Base-by-base conservation (phyloP, 2,329 filamentous ascomycete species). In the Aspergillus brunneoviolaceus region DNA sequence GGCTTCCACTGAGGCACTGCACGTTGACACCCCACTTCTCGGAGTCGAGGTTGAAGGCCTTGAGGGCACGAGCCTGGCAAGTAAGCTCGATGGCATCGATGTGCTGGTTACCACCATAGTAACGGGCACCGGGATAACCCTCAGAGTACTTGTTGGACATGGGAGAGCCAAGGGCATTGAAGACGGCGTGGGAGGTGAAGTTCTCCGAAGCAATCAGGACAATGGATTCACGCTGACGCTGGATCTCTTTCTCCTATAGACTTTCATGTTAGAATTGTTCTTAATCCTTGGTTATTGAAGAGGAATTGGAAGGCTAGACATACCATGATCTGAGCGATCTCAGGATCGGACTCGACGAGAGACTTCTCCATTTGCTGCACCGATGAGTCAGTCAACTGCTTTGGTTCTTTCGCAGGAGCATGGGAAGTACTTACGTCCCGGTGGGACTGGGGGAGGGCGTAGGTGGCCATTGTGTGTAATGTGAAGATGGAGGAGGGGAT, bases 131-230 rank as follows among this genome's bases (percentile, higher is more conserved):
- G 69, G 95, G 95, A 80, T 96, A 96, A 67, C 95, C 95, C 85
- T 99, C 95, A 19, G 92, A 97, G 87, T 99, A 99, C 84, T 99
- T 99, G 87, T 99, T 96, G 80, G 91, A 92, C 90, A 95, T 96
- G 78, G 90, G 89, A 60, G 89, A 93, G 73, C 95, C 95, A 67
- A 99, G 88, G 62, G 95, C 95, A 82, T 99, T 93, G 82, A 96
- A 96, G 74, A 99, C 95, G 72, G 95, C 93, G 71, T 93, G 92
- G 65, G 95, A 99, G 60, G 95, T 99, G 81, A 99, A 93, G 85
- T 99, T 99, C 84, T 99, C 95, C 59, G 95, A 98, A 74, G 95
- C 94, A 73, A 99, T 99, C 77, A 99, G 89, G 75, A 98, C 91
- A 80, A 99, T 96, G 72, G 93, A 98, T 85, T 99, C 93, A 79